A percentile compares a stretch with the other conserved stretches of the same genome.
These are phyloP conservation scores for Ceratobasidium sp. DNA, from an alignment of 1,284 basidiomycete species.

Conservation along the genomic window DNA sequence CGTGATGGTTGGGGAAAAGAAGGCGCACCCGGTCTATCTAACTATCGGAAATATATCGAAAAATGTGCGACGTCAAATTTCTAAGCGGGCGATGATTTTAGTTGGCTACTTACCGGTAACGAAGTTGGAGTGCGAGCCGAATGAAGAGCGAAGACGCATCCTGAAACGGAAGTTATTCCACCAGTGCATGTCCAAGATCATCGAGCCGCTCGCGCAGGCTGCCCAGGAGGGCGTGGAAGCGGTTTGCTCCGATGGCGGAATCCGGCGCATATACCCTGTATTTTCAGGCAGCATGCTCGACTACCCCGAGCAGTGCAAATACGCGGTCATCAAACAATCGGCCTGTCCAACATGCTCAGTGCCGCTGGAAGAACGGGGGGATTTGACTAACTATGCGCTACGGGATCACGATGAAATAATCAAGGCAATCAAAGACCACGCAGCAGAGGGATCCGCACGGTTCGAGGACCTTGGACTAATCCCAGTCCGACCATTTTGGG, in stretches of 20 bases:
- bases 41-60: constrained; percentile 40
- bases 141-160: neutral
- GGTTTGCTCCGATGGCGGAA: constrained; percentile 27
- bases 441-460: neutral
- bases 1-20: constrained; percentile 32
- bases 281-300: constrained; percentile 36
- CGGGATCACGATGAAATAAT: neutral
- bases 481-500: constrained; percentile 45
- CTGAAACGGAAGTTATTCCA: constrained; percentile 6
- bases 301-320: constrained; percentile 40
- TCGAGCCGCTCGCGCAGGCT: constrained; percentile 18
- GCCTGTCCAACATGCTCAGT: constrained; percentile 35
- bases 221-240: constrained; percentile 19
- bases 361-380: neutral
- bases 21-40: constrained; percentile 40
- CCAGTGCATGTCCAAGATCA: constrained; percentile 13
- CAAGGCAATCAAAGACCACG: neutral
- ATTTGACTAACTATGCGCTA: neutral
- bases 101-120: constrained; percentile 34
- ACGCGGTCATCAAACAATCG: constrained; percentile 2
- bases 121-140: constrained; percentile 9
- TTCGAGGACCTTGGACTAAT: constrained; percentile 10
- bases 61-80: constrained; percentile 9
- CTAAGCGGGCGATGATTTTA: constrained; percentile 28
- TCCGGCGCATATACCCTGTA: constrained; percentile 30